Evolutionary conservation across 2,329 filamentous ascomycete species (phyloP).

Genomic region (Cadophora luteo-olivacea): DNA sequence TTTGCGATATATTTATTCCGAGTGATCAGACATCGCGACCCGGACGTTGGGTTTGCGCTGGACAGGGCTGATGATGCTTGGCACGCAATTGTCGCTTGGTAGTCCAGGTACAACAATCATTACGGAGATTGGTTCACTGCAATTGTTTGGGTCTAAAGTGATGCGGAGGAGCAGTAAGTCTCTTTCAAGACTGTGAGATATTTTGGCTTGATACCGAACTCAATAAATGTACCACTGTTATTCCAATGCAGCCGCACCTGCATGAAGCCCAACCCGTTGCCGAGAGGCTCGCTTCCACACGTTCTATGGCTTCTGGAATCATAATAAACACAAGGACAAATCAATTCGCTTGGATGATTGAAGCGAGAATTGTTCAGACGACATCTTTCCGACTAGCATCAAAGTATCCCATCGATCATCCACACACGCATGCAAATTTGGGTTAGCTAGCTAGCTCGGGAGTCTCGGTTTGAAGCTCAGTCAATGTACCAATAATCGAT

Average conservation of each 20-base stretch:
- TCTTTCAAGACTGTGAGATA: background rate
- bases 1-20: conserved; percentile 16
- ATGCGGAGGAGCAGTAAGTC: too few relatives aligned
- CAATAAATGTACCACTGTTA: background rate
- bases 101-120: too few relatives aligned
- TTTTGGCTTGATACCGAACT: background rate
- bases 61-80: background rate
- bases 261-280: background rate
- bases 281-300: conserved; percentile 3
- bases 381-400: background rate
- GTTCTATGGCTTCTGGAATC: background rate
- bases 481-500: background rate
- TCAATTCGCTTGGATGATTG: background rate
- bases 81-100: background rate
- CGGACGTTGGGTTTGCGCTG: background rate
- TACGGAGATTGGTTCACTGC: too few relatives aligned
- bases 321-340: conserved; percentile 5
- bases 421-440: too few relatives aligned
- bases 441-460: background rate
- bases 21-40: conserved; percentile 9
- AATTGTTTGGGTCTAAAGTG: too few relatives aligned
- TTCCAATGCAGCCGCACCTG: background rate
- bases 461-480: background rate
- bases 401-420: background rate
- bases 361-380: background rate